A percentile compares a stretch with the other conserved stretches of the same genome.
phyloP scores from a whole-genome alignment of 495 filamentous ascomycete species.

The Amniculicola lignicola region DNA sequence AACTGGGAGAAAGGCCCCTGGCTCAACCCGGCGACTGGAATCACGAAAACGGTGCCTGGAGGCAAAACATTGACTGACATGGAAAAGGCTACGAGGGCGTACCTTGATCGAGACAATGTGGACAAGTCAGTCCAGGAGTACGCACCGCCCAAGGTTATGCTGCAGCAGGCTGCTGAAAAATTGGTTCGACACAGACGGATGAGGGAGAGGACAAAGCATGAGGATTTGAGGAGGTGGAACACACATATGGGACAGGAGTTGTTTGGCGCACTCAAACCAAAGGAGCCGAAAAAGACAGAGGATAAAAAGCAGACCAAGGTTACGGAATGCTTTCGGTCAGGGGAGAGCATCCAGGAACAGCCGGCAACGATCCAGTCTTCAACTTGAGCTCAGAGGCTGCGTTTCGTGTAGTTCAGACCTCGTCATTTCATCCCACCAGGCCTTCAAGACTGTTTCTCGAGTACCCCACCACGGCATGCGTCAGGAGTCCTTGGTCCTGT shows the following conservation, averaged over 20 bases:
- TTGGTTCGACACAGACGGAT: constrained; percentile 41
- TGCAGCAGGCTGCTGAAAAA: constrained; percentile 44
- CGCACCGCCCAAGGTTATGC: constrained; percentile 41
- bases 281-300: too few species aligned
- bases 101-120: constrained; percentile 38
- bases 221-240: constrained; percentile 38
- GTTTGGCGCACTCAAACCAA: too few species aligned
- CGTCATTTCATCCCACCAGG: too few species aligned
- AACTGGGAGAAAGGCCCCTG: constrained; percentile 40
- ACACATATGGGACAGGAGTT: constrained; percentile 39
- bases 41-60: constrained; percentile 31
- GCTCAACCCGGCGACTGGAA: constrained; percentile 27
- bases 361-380: too few species aligned
- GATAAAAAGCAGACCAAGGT: too few species aligned
- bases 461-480: too few species aligned
- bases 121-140: constrained; percentile 34
- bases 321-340: too few species aligned
- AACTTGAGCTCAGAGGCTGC: too few species aligned
- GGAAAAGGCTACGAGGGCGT: constrained; percentile 37
- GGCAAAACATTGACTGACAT: constrained; percentile 38
- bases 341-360: too few species aligned
- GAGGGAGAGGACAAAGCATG: constrained; percentile 33
- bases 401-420: too few species aligned
- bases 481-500: too few species aligned
- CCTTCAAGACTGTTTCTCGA: too few species aligned